Percentiles rank a stretch among this genome's conserved stretches.
Conservation (phyloP, 352 stramenopile genomes). For the Globisporangium echinulatum region DNA sequence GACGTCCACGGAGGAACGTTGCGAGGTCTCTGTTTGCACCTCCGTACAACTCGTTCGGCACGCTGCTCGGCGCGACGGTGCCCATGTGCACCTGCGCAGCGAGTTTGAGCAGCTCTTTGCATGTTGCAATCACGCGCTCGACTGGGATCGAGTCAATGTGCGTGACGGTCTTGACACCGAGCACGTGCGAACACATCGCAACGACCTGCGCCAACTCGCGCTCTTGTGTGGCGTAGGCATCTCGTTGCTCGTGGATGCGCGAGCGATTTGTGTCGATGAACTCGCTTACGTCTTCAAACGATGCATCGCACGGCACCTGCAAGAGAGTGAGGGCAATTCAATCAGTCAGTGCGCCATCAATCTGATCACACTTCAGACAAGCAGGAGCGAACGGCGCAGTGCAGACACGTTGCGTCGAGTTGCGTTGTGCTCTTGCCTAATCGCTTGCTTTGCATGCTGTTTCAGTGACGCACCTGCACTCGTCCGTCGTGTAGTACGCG, state of each 20-base stretch:
- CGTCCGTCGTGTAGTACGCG: slow-evolving; percentile 32
- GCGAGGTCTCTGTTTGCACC: slow-evolving; percentile 2
- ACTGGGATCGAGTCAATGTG: slow-evolving; percentile 27
- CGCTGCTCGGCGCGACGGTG: slow-evolving; percentile 3
- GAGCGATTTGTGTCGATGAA: slow-evolving; percentile 21
- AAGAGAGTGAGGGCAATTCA: background rate
- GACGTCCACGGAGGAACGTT: slow-evolving; percentile 20
- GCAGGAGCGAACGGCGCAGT: too few species aligned
- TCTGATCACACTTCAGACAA: too few species aligned
- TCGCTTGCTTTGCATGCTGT: too few species aligned
- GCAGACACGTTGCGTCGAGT: background rate
- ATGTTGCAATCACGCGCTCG: slow-evolving; percentile 22
- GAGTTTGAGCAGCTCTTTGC: slow-evolving; percentile 25
- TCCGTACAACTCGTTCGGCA: slow-evolving; percentile 14
- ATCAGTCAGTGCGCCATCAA: background rate
- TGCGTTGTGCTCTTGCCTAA: background rate
- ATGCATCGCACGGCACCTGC: slow-evolving; percentile 19
- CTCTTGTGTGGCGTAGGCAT: slow-evolving; percentile 19
- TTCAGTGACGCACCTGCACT: slow-evolving; percentile 19
- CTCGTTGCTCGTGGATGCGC: slow-evolving; percentile 22
- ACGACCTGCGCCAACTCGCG: slow-evolving; percentile 30
- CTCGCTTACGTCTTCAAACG: slow-evolving; percentile 17
- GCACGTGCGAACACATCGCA: slow-evolving; percentile 22
- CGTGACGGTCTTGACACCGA: slow-evolving; percentile 30
- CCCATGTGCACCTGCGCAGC: slow-evolving; percentile 19